Conservation (phyloP, 108 stramenopile genomes). For the Cyclotella choctawhatcheeana region DNA sequence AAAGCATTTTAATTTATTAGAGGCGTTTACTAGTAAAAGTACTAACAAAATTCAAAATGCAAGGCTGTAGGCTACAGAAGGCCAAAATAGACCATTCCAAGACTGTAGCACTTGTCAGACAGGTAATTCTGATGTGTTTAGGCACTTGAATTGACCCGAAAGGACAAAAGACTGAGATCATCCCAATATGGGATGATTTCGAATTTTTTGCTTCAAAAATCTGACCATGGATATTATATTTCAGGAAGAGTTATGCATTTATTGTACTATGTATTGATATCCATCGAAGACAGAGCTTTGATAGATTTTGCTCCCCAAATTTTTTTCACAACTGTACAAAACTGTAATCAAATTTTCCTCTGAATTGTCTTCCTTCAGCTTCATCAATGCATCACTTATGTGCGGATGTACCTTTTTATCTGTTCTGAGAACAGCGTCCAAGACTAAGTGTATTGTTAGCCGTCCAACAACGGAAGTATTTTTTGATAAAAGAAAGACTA, state of each 20-base stretch:
- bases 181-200: neutral
- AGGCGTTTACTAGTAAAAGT: neutral
- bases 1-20: neutral
- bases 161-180: neutral
- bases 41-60: neutral
- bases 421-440: neutral
- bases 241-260: too few relatives aligned
- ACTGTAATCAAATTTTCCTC: constrained; percentile 1
- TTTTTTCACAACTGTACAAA: too few relatives aligned
- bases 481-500: constrained; percentile 31
- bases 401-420: constrained; percentile 29
- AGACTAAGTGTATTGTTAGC: constrained; percentile 2
- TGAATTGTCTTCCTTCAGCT: neutral
- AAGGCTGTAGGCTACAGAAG: constrained; percentile 6
- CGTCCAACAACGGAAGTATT: constrained; percentile 23
- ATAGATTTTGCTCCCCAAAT: too few relatives aligned
- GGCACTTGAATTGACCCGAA: neutral
- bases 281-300: too few relatives aligned
- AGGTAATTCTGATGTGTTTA: neutral
- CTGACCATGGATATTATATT: neutral
- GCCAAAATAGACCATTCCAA: neutral
- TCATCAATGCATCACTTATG: constrained; percentile 9
- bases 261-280: too few relatives aligned
- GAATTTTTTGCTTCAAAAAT: neutral
- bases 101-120: neutral